Evolutionary conservation across 2,329 filamentous ascomycete species (phyloP), one percentile per base, ranked within the genome.

Genomic region (Xylariaceae sp.): DNA sequence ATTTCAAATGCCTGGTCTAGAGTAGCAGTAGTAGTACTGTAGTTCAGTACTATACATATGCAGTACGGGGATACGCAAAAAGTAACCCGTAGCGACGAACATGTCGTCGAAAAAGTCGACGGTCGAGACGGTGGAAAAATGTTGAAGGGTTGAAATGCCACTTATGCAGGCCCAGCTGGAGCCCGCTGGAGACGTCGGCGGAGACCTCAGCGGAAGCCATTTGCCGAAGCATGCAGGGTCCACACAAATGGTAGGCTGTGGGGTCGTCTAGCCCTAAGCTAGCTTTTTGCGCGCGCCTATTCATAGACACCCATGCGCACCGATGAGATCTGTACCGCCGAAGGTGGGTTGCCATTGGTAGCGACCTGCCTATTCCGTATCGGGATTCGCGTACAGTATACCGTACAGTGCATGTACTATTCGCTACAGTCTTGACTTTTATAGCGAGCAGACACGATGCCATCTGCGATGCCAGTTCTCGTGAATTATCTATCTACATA

Each of bases 1-100:
- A 61, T 68, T 65, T 58, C 23, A 30, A 30, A 30, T 30, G 23
- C 23, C 23, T 30, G 23, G 23, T 30, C 23, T 30, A 30, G 23
- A 30, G 23, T 30, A 30, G 23, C 23, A 30, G 23, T 30, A 30
- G 23, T 30, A 5, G 23, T 30, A 30, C 23, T 30, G 3, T 30
- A 30, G 4, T 30, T 30, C 23, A 30, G 23, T 30, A 30, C 23
- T 18, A 30, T 30, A 30, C 23, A 5, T 30, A 30, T 30, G 23
- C 5, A 30, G 23, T 30, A 30, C 23, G 23, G 23, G 23, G 3
- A 30, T 30, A 30, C 23, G 23, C 23, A 5, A 30, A 4, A 30
- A 30, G 23, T 30, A 30, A 30, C 5, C 23, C 23, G 23, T 30
- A 30, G 23, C 23, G 23, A 30, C 23, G 23, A 30, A 30, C 23